These are phyloP conservation scores for Takashimella tepidaria DNA, from an alignment of 1,284 basidiomycete species.

Conservation along the genomic window DNA sequence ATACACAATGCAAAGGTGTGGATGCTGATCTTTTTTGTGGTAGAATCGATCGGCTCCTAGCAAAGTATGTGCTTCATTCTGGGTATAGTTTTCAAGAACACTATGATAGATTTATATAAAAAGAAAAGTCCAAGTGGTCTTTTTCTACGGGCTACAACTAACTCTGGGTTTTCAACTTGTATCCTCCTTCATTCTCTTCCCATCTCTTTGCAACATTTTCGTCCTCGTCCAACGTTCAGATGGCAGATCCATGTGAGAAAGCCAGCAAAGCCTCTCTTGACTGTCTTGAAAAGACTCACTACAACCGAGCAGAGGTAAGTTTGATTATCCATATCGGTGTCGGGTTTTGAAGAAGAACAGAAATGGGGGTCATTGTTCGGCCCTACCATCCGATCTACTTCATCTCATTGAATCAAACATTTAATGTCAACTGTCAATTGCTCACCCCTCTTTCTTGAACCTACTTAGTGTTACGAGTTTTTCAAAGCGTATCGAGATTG, in stretches of 20 bases:
- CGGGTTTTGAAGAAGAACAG: not conserved
- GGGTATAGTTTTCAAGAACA: not conserved
- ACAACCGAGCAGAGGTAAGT: constrained; percentile 46
- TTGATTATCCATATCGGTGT: not conserved
- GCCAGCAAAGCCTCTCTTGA: constrained; percentile 43
- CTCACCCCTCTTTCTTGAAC: not conserved
- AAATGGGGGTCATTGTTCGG: too few relatives aligned
- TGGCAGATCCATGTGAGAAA: constrained; percentile 44
- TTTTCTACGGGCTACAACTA: too few relatives aligned
- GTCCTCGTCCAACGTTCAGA: too few relatives aligned
- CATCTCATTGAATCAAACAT: not conserved
- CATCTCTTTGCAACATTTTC: too few relatives aligned
- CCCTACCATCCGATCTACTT: not conserved
- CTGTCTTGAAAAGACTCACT: constrained; percentile 46
- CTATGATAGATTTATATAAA: not conserved
- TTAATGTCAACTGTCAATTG: not conserved
- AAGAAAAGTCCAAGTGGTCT: too few relatives aligned
- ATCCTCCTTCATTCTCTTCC: too few relatives aligned
- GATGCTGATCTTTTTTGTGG: not conserved
- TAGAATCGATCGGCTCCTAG: constrained; percentile 25
- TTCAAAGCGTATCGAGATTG: constrained; percentile 47
- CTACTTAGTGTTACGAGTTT: constrained; percentile 42
- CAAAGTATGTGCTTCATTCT: constrained; percentile 25
- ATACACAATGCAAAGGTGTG: too few relatives aligned
- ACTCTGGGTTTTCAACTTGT: too few relatives aligned